Evolutionary conservation across 78 protist genomes (phyloP).

Genomic region (Dictyostelium brefeldianum): DNA sequence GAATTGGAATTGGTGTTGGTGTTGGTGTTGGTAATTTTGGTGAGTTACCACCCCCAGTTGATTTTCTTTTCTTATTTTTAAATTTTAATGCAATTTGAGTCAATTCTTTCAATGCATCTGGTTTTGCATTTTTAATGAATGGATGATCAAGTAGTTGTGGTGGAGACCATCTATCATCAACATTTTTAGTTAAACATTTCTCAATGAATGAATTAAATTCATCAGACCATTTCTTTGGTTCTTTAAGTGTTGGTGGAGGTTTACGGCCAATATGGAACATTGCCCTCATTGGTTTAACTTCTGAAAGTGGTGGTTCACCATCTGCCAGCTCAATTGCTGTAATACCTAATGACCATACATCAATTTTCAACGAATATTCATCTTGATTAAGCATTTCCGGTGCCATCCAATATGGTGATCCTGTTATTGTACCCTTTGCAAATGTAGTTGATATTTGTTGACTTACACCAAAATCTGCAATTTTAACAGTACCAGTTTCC

Average conservation of each 20-base stretch:
- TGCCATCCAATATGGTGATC: slow-evolving; percentile 95
- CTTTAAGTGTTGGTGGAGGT: slow-evolving; percentile 76
- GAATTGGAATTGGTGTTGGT: neutral
- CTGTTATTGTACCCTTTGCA: slow-evolving; percentile 77
- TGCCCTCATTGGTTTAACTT: slow-evolving; percentile 72
- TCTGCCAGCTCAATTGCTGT: slow-evolving; percentile 75
- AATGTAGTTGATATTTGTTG: slow-evolving; percentile 83
- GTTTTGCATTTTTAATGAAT: slow-evolving; percentile 50
- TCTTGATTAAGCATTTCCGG: slow-evolving; percentile 93
- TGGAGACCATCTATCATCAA: slow-evolving; percentile 70
- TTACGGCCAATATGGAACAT: slow-evolving; percentile 74
- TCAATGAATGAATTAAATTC: slow-evolving; percentile 54
- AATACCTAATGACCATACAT: slow-evolving; percentile 98
- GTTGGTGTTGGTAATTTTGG: neutral
- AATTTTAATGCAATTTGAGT: slow-evolving; percentile 17
- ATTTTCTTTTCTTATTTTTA: slow-evolving; percentile 39
- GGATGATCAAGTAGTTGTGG: slow-evolving; percentile 45
- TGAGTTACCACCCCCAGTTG: neutral
- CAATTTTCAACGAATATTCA: slow-evolving; percentile 78
- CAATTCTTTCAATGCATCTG: slow-evolving; percentile 60
- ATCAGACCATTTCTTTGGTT: slow-evolving; percentile 60
- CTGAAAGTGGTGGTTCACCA: slow-evolving; percentile 74
- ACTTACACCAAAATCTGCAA: slow-evolving; percentile 97
- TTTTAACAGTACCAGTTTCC: slow-evolving; percentile 85
- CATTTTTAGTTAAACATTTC: slow-evolving; percentile 49